A percentile compares a stretch with the other conserved stretches of the same genome.
These are phyloP conservation scores for Leucocoprinus leucothites DNA, from an alignment of 768 basidiomycete species.

Conservation along the genomic window DNA sequence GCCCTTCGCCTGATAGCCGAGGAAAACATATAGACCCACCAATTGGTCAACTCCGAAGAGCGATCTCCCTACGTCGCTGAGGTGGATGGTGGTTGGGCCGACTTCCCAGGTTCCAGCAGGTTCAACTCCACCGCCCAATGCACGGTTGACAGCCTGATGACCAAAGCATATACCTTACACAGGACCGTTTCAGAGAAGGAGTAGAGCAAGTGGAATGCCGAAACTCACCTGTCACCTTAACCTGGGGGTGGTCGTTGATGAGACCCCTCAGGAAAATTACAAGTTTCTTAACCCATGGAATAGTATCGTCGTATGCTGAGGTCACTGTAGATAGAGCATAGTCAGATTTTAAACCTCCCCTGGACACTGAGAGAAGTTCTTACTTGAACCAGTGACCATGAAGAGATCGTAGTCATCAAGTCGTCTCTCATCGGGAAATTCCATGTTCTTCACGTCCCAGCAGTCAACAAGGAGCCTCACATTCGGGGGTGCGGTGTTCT, in stretches of 20 bases:
- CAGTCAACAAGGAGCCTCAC: slow-evolving; percentile 50
- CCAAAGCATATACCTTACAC: slow-evolving; percentile 86
- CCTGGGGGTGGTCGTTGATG: slow-evolving; percentile 43
- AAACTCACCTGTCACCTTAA: slow-evolving; percentile 68
- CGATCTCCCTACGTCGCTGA: slow-evolving; percentile 66
- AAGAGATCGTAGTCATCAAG: slow-evolving; percentile 66
- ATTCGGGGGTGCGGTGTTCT: slow-evolving; percentile 21
- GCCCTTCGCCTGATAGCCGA: not conserved
- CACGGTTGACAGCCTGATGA: slow-evolving; percentile 71
- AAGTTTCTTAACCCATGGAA: slow-evolving; percentile 75
- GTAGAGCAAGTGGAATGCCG: not conserved
- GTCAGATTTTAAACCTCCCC: not conserved
- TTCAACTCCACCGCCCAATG: slow-evolving; percentile 68
- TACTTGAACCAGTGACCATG: slow-evolving; percentile 83
- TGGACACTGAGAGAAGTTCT: slow-evolving; percentile 17
- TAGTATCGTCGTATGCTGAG: slow-evolving; percentile 63
- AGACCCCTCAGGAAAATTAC: slow-evolving; percentile 55
- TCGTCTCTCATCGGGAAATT: slow-evolving; percentile 54
- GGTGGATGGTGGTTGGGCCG: slow-evolving; percentile 60
- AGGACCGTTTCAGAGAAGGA: not conserved
- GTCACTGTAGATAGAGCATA: slow-evolving; percentile 42
- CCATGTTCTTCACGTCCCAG: slow-evolving; percentile 57
- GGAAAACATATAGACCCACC: slow-evolving; percentile 18
- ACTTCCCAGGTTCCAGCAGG: slow-evolving; percentile 84
- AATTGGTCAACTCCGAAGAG: slow-evolving; percentile 55